Base-by-base conservation (phyloP, 352 stramenopile genomes). In the Nothophytophthora sp. region DNA sequence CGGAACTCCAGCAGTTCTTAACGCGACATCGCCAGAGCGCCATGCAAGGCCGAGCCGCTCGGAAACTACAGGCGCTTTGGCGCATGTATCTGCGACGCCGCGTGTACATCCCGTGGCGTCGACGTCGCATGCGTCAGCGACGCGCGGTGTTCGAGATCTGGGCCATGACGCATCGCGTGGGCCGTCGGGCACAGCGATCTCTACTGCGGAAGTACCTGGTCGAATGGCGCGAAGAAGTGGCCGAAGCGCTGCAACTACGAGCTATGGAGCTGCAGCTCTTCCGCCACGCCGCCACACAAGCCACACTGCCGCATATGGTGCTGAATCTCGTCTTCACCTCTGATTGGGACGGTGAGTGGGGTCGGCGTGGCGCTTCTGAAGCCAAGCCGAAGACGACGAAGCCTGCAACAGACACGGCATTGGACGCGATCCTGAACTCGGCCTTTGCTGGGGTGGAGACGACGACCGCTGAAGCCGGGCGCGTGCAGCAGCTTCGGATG, bases 291-390 rank as follows among this genome's bases (percentile, higher is more conserved):
- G 78, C 54, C 20, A 84, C 56, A n/a, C 65, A 74, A 24, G 46
- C 62, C 13, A 59, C 70, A 28, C 34, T 89, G 15, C 75, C 79
- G 3, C 70, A 62, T 1, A 51, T 90, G 51, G 79, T 90, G 4
- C 60, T 87, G 34, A 92, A 92, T 32, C 55, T 92, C n/a, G 76
- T 88, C 1, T 82, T 91, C 37, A 91, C 75, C 4, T 73, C 67
- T 0, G 68, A 69, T 19, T 70, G 74, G 27, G 61, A 82, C 34
- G 64, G 65, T 35, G 59, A 71, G 22, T 50, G 67, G 36, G 55
- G 53, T 2, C 55, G 48, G 6, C 20, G 49, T 10, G 48, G 63
- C 12, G 43, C 36, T 12, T 22, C 33, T 7, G 38, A 32, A 15
- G 34, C 34, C 6, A 73, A 53, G 5, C 50, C 55, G 22, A 54